A percentile compares a stretch with the other conserved stretches of the same genome.
Evolutionary conservation across 306 rosid genomes (phyloP).

Genomic region (Cicer chorassanicum): DNA sequence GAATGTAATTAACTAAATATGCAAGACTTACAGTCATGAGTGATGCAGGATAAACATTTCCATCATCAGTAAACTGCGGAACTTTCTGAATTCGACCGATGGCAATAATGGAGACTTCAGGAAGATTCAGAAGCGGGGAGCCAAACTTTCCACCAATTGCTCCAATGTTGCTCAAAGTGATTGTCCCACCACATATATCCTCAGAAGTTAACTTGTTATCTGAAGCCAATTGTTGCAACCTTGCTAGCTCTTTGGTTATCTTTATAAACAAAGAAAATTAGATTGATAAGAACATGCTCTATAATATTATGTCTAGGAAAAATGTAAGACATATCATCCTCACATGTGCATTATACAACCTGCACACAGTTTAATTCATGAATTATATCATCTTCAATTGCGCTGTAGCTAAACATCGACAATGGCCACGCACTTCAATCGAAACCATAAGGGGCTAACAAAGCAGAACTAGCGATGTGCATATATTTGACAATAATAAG

Average conservation of each 20-base stretch:
- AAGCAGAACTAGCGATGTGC: conserved; percentile 2
- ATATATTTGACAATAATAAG: not conserved
- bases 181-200: conserved; percentile 83
- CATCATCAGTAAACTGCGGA: conserved; percentile 67
- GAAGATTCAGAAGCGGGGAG: conserved; percentile 91
- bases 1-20: not conserved
- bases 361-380: conserved; percentile 2
- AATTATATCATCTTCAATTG: conserved; percentile 14
- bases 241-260: conserved; percentile 90
- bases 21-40: conserved; percentile 80
- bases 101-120: conserved; percentile 90
- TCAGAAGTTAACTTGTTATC: conserved; percentile 80
- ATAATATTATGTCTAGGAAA: not conserved
- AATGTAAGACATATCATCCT: conserved; percentile 25
- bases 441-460: conserved; percentile 8
- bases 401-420: conserved; percentile 3
- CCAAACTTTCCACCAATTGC: conserved; percentile 96
- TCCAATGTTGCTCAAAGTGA: conserved; percentile 88
- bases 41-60: conserved; percentile 71
- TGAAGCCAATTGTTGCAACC: conserved; percentile 75
- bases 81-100: conserved; percentile 84
- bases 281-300: conserved; percentile 26
- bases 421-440: conserved; percentile 15
- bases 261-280: conserved; percentile 34
- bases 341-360: not conserved